These are phyloP conservation scores for Ascoidea asiatica DNA, from an alignment of 805 yeast genomes.

Conservation along the genomic window DNA sequence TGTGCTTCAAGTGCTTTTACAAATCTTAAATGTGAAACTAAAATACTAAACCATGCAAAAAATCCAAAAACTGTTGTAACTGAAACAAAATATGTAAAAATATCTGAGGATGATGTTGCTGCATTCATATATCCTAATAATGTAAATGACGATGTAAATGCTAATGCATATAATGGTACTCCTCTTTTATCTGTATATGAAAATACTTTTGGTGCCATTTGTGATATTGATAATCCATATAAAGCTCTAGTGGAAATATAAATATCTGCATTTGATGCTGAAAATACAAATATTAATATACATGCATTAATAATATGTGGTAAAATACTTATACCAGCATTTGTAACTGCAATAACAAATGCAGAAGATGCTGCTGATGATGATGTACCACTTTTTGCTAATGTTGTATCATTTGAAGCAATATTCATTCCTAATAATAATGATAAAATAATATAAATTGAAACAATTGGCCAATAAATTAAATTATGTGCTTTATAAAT, in stretches of 20 bases:
- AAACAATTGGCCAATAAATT: constrained; percentile 48
- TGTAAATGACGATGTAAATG: constrained; percentile 23
- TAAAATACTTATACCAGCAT: constrained; percentile 5
- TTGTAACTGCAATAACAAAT: constrained; percentile 6
- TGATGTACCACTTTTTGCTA: constrained; percentile 31
- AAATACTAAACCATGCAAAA: constrained; percentile 29
- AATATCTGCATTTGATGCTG: constrained; percentile 21
- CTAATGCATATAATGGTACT: constrained; percentile 30
- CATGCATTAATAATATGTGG: constrained; percentile 7
- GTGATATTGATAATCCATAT: constrained; percentile 30
- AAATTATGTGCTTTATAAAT: constrained; percentile 61
- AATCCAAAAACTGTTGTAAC: constrained; percentile 23
- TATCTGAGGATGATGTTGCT: constrained; percentile 21
- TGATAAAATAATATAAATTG: constrained; percentile 38
- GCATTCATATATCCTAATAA: constrained; percentile 30
- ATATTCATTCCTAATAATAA: constrained; percentile 59
- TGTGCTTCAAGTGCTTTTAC: constrained; percentile 31
- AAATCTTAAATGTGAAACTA: constrained; percentile 29
- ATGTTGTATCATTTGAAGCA: constrained; percentile 37
- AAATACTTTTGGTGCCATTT: constrained; percentile 29
- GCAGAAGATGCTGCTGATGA: constrained; percentile 11
- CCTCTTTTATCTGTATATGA: constrained; percentile 27
- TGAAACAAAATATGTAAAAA: constrained; percentile 28
- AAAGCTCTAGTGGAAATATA: constrained; percentile 30
- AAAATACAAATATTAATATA: constrained; percentile 5